Conservation (phyloP, 345 rosid species). For the Turritis glabra region DNA sequence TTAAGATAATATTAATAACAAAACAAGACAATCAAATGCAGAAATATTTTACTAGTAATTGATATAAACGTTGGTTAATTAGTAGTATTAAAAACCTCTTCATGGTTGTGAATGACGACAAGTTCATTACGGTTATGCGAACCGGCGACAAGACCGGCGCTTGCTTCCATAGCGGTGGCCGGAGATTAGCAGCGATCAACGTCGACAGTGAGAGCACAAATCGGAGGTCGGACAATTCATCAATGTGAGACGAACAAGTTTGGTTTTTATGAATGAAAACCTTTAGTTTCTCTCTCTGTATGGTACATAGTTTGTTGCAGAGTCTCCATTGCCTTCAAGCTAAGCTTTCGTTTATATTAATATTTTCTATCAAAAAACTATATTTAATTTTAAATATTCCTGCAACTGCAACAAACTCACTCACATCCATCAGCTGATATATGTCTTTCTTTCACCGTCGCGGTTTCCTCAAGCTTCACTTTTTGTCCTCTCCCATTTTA, state of each 20-base stretch:
- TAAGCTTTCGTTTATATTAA: conserved; percentile 56
- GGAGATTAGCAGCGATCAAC: background rate
- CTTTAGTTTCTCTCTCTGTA: conserved; percentile 31
- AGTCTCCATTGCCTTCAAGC: conserved; percentile 95
- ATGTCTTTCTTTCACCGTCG: conserved; percentile 34
- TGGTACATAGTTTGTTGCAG: conserved; percentile 63
- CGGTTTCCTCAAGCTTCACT: conserved; percentile 31
- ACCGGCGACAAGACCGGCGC: conserved; percentile 97
- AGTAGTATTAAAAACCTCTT: conserved; percentile 57
- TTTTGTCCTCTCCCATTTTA: background rate
- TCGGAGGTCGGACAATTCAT: background rate
- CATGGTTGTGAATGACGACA: conserved; percentile 95
- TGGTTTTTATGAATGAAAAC: conserved; percentile 40
- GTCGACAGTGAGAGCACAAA: conserved; percentile 1
- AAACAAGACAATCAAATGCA: background rate
- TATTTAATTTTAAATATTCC: background rate
- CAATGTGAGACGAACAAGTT: conserved; percentile 11
- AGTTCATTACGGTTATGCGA: conserved; percentile 99
- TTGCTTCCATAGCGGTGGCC: conserved; percentile 76
- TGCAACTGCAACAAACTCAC: conserved; percentile 26
- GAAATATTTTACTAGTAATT: background rate
- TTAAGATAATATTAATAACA: too few relatives aligned
- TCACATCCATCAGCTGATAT: conserved; percentile 18
- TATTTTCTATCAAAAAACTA: background rate
- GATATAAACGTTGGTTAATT: background rate